Conservation (phyloP, 306 rosid species). For the Gynostemma pentaphyllum region DNA sequence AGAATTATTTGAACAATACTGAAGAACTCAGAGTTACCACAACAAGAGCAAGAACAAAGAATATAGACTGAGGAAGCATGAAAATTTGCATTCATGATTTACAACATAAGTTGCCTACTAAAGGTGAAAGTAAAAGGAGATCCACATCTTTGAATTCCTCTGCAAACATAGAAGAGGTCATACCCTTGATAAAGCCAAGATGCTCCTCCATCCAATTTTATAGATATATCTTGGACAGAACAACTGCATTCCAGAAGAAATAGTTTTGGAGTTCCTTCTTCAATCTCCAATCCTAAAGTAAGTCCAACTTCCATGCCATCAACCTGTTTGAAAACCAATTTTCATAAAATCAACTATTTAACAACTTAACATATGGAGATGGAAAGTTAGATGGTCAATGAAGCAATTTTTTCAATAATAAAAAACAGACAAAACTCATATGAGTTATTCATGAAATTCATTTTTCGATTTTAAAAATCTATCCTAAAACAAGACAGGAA, state of each 20-base stretch:
- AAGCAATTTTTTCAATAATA: not conserved
- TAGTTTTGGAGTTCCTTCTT: constrained; percentile 63
- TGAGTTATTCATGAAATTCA: not conserved
- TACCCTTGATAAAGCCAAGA: constrained; percentile 99
- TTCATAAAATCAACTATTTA: constrained; percentile 21
- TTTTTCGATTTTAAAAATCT: not conserved
- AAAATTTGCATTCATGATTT: not conserved
- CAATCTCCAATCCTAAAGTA: constrained; percentile 56
- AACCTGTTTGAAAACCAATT: constrained; percentile 46
- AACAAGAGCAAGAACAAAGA: not conserved
- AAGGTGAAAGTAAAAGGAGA: not conserved
- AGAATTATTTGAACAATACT: not conserved
- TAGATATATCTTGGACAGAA: constrained; percentile 53
- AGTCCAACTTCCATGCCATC: constrained; percentile 78
- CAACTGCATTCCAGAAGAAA: constrained; percentile 51
- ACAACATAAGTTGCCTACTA: not conserved
- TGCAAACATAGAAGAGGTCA: constrained; percentile 3
- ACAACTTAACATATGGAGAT: constrained; percentile 7
- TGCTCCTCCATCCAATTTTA: constrained; percentile 84
- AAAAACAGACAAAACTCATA: not conserved
- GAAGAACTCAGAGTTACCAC: not conserved
- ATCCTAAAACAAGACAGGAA: not conserved
- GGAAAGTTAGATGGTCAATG: constrained; percentile 1
- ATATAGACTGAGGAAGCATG: not conserved
- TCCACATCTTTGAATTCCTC: not conserved